Conservation (phyloP, 164 flowering plant genomes). For the Stephania yunnanensis region DNA sequence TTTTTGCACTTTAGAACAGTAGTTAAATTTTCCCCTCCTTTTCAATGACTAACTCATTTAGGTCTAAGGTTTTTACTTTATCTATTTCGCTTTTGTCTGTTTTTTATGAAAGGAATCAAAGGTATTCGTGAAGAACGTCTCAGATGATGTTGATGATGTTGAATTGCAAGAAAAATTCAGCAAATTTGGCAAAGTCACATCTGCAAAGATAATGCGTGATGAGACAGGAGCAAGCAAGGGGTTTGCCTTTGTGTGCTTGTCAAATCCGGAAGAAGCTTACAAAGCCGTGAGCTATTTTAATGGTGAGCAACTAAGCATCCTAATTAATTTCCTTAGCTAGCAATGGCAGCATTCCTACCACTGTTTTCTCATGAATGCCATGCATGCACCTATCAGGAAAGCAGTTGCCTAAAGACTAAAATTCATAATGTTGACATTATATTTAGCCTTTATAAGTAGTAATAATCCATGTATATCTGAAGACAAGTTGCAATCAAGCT, state of each 20-base stretch:
- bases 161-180: constrained; percentile 26
- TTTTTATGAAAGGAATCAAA: constrained; percentile 18
- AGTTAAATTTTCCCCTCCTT: neutral
- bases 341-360: neutral
- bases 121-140: constrained; percentile 37
- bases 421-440: no score
- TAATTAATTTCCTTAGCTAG: neutral
- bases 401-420: no score
- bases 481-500: no score
- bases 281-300: constrained; percentile 5
- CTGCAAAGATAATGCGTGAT: constrained; percentile 7
- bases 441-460: no score
- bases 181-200: constrained; percentile 13
- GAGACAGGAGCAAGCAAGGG: constrained; percentile 8
- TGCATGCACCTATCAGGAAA: neutral
- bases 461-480: no score
- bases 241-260: constrained; percentile 14
- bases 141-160: constrained; percentile 23
- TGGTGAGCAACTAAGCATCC: neutral
- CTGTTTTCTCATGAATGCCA: neutral
- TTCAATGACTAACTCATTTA: no score
- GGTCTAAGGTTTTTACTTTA: neutral
- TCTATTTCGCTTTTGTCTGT: neutral
- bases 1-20: neutral
- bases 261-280: constrained; percentile 6